phyloP scores from a whole-genome alignment of 257 asterid species.

The Solanum appendiculatum region DNA sequence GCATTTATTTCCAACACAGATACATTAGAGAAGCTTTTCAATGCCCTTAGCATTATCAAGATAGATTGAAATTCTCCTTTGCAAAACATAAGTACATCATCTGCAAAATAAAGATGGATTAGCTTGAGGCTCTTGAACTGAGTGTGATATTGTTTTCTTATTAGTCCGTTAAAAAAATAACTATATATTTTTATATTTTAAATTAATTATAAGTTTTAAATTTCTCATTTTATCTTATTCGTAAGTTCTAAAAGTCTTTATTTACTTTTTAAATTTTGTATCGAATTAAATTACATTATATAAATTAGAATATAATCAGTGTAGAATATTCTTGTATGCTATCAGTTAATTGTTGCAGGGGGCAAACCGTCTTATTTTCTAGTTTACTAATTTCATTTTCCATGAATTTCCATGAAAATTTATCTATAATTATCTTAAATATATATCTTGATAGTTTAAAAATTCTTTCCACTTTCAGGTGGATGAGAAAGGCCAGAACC shows the following conservation, averaged over 20 bases:
- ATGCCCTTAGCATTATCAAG: too few relatives aligned
- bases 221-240: neutral
- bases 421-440: neutral
- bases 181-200: neutral
- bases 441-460: neutral
- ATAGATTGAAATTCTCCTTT: neutral
- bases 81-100: neutral
- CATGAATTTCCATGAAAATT: neutral
- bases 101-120: neutral
- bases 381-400: neutral
- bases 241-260: neutral
- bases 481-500: constrained; percentile 47
- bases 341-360: neutral
- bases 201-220: neutral
- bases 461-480: constrained; percentile 14
- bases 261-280: neutral
- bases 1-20: neutral
- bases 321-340: neutral
- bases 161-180: too few relatives aligned
- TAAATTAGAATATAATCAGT: neutral
- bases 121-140: neutral
- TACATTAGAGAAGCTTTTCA: neutral
- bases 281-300: neutral
- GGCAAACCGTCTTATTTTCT: neutral
- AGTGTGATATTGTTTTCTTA: neutral